phyloP scores from a whole-genome alignment of 2,329 filamentous ascomycete species.

The Phaeoacremonium minimum region DNA sequence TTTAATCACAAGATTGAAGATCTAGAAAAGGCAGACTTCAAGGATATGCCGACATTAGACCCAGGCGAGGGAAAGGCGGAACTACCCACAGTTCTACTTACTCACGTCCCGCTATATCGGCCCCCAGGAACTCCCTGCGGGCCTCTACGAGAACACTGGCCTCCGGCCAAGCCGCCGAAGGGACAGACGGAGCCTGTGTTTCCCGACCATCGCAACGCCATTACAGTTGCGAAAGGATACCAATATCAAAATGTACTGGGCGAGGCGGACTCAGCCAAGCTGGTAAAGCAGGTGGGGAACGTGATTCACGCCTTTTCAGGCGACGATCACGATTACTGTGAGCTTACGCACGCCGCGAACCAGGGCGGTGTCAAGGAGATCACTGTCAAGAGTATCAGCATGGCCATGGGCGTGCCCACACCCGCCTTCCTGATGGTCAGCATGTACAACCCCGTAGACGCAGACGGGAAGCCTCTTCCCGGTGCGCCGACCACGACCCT shows the following conservation, averaged over 20 bases:
- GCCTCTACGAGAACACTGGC: constrained; percentile 77
- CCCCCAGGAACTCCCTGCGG: constrained; percentile 82
- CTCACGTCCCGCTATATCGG: constrained; percentile 87
- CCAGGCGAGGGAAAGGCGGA: constrained; percentile 46
- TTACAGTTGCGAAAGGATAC: constrained; percentile 74
- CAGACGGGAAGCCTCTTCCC: constrained; percentile 41
- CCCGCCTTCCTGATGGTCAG: constrained; percentile 87
- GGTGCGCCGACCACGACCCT: constrained; percentile 53
- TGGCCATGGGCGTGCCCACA: constrained; percentile 90
- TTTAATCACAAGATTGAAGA: constrained; percentile 59
- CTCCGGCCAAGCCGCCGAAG: constrained; percentile 59
- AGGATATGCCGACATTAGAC: constrained; percentile 31
- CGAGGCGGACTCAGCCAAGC: constrained; percentile 66
- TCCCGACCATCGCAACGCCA: constrained; percentile 71
- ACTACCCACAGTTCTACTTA: constrained; percentile 83
- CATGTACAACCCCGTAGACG: constrained; percentile 85
- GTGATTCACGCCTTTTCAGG: constrained; percentile 87
- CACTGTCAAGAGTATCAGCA: constrained; percentile 91
- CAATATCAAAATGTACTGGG: constrained; percentile 96
- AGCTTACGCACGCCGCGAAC: constrained; percentile 71
- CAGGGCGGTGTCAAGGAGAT: constrained; percentile 71
- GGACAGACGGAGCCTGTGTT: constrained; percentile 48
- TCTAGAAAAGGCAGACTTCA: constrained; percentile 40
- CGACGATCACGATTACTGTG: constrained; percentile 98
- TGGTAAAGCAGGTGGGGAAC: constrained; percentile 76